Evolutionary conservation across 768 basidiomycete genomes (phyloP), one percentile per base, ranked within the genome.

Genomic region (Termitomyces sp.): DNA sequence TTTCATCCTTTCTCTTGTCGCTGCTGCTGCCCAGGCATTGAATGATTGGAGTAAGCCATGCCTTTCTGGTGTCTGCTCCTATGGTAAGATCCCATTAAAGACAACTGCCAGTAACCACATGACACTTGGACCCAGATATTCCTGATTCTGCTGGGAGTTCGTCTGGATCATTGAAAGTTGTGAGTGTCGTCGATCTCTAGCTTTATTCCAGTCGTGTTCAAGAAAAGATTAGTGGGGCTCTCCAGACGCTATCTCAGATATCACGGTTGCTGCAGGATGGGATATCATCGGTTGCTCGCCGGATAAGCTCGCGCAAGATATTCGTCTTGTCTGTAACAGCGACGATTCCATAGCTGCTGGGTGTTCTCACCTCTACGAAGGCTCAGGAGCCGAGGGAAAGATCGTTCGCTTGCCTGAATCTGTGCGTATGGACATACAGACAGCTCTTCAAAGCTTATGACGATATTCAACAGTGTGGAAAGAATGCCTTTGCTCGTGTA

Each of bases 241-340:
- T 9, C 39, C 65, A 1, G 66, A 65, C 42, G 70, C 77, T 11
- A 80, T 80, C 22, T 73, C 77, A 8, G 79, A 81, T 59, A 75
- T 81, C 42, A 79, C 80, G 2, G 61, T 74, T n/a, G 80, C 81
- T 6, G 83, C 79, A 20, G 84, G 83, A 28, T 85, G 83, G 83
- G 72, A 75, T 33, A 82, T 84, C 45, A 64, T 84, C 22, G 76
- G 73, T 40, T 85, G 84, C 66, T 71, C 75, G 36, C 68, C 78
- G 3, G 73, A 77, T 59, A 63, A 70, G 0, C 60, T 76, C 12
- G 66, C 74, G 32, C 82, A 84, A 63, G 79, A 81, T 45, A 78
- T 84, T 53, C 79, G 81, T 9, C 74, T 83, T 20, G 81, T 83
- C 3, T 85, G 84, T 70, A 67, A 68, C 22, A 61, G 58, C 49